A percentile compares a stretch with the other conserved stretches of the same genome.
These are phyloP conservation scores for Agrocybe praecox DNA, from an alignment of 768 basidiomycete species.

Conservation along the genomic window DNA sequence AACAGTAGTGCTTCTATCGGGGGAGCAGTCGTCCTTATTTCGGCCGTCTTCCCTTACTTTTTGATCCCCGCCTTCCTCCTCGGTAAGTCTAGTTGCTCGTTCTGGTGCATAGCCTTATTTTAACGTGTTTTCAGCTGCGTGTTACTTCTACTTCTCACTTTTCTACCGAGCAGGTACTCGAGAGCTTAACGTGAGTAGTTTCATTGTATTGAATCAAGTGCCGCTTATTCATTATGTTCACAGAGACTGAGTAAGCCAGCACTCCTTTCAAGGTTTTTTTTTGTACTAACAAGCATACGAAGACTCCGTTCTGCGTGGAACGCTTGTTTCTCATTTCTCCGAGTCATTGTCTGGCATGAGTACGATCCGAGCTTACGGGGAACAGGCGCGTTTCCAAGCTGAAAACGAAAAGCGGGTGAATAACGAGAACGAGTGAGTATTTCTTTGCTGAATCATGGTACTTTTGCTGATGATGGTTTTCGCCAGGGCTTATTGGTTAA, in stretches of 20 bases:
- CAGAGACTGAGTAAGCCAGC: slow-evolving; percentile 51
- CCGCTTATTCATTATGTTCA: slow-evolving; percentile 1
- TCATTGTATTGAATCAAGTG: too few relatives aligned
- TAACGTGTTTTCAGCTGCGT: neutral
- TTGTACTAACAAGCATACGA: neutral
- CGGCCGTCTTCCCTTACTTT: slow-evolving; percentile 81
- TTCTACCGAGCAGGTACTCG: slow-evolving; percentile 87
- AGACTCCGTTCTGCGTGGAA: slow-evolving; percentile 83
- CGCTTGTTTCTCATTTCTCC: slow-evolving; percentile 88
- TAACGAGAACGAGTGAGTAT: slow-evolving; percentile 61
- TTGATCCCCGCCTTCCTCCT: slow-evolving; percentile 62
- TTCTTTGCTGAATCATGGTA: neutral
- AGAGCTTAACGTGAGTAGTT: slow-evolving; percentile 70
- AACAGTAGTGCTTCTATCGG: slow-evolving; percentile 61
- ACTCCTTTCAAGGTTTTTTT: neutral
- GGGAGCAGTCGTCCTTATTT: slow-evolving; percentile 77
- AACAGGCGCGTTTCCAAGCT: slow-evolving; percentile 68
- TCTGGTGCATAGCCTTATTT: neutral
- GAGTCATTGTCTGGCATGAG: slow-evolving; percentile 84
- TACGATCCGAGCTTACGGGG: slow-evolving; percentile 87
- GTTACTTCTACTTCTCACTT: slow-evolving; percentile 66
- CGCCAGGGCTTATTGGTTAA: slow-evolving; percentile 83
- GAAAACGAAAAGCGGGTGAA: slow-evolving; percentile 78
- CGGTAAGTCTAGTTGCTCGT: neutral
- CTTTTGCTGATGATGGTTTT: neutral